Base-by-base conservation (phyloP, 495 filamentous ascomycete species). In the Penicillium chermesinum region DNA sequence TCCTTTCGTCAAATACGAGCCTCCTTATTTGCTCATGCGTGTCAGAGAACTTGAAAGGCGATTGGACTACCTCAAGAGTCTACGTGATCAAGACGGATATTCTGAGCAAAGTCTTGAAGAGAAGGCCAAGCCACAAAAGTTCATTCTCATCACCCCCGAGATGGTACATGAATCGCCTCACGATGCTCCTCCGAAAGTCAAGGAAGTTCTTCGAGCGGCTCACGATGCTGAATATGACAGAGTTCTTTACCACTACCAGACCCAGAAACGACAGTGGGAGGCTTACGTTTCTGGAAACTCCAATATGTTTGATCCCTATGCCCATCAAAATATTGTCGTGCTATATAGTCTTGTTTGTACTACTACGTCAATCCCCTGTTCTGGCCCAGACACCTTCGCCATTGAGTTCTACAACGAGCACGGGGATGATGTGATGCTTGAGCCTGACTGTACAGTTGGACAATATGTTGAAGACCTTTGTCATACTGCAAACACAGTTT, bases 181-280 rank as follows among this genome's bases (percentile, higher is more conserved):
- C 43, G 81, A 81, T 52, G 84, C 87, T 3, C 85, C 89, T 2
- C 81, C 80, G 14, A 88, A 95, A 58, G 84, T 96, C 37, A 88
- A 88, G 63, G 94, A 99, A 62, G 87, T 96, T 33, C 67, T 99
- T 18, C 87, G 89, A 59, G 94, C 93, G 25, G 90, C 95, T 13
- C 89, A 96, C 65, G 87, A 95, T 58, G 88, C 90, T 13, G 94
- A 99, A 58, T 96, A 95, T 57, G 93, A 97, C 62, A 91, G 91
- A 65, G 91, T 91, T 9, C 66, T 94, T 27, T 88, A 97, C 63
- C 89, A 89, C 48, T 97, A 96, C 60, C 80, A 89, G 62, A 96
- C 91, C 0, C 93, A 97, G 64, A 95, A 89, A 47, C 78, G 86
- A 37, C 89, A 96, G 52, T 97, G 93, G 91, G 94, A 97, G 54